Base-by-base conservation (phyloP, 352 stramenopile species). In the Phytopythium aichiense region DNA sequence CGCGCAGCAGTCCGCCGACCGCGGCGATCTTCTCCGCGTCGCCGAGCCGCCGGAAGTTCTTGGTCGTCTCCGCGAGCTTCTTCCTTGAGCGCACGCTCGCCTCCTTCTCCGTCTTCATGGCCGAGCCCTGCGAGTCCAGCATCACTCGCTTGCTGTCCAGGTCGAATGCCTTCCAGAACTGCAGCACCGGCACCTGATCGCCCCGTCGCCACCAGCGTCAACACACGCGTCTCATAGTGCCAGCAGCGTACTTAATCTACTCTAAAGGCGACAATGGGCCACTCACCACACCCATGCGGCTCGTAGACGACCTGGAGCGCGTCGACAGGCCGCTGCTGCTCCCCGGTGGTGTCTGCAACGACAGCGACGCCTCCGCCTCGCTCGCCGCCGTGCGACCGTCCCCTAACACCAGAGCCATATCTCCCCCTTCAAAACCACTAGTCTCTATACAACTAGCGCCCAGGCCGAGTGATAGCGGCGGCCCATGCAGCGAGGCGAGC, bases 161-260 rank as follows among this genome's bases (percentile, higher is more conserved):
- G 70, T 95, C 86, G 37, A 95, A 95, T 16, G 81, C 78, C 59
- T 91, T 91, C 86, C 84, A 95, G 71, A 91, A 95, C 69, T 91
- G 75, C 28, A 91, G 63, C 64, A 95, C 86, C 0, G 86, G 78
- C 22, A 45, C 60, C 76, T 85, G 61, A 11, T 43, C 8, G 11
- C 35, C 35, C 35, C 35, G 35, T 11, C 28, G 28, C 28, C 28
- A 7, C 28, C 28, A 31, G 28, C 28, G 28, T 31, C 28, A 31
- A 7, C 4, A 31, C 28, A 31, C 28, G 28, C 28, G 4, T 31
- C 28, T 31, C 12, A 40, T 8, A 1, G 35, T 8, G 35, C 15
- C 35, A 40, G 35, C 9, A 15, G 3, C 35, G 6, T 11, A 8
- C 1, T 40, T 7, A 1, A 4, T 40, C 35, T 15, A 16, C 12